phyloP scores from a whole-genome alignment of 139 green algal genomes.

The Coccomyxa sp. region DNA sequence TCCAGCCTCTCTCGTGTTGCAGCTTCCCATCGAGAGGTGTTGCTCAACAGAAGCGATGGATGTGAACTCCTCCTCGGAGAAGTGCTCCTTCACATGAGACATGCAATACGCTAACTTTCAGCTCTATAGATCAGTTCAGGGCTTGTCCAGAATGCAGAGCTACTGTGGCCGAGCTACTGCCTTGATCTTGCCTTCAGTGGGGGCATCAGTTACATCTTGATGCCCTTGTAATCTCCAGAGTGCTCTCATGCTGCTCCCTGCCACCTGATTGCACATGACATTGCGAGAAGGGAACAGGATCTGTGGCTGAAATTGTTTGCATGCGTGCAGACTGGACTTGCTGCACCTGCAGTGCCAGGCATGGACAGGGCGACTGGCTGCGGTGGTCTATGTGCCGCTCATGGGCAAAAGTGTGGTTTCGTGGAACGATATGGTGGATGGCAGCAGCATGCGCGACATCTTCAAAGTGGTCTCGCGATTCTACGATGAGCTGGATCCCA shows the following conservation, averaged over 20 bases:
- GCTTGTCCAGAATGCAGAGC: too few species aligned
- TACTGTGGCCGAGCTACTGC: too few species aligned
- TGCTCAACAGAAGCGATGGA: not conserved
- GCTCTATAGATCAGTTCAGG: too few species aligned
- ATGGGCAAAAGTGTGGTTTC: conserved; percentile 3
- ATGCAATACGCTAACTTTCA: too few species aligned
- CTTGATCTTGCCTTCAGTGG: too few species aligned
- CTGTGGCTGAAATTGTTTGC: too few species aligned
- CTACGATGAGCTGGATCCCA: not conserved
- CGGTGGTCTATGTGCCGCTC: conserved; percentile 9
- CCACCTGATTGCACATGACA: too few species aligned
- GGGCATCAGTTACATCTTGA: too few species aligned
- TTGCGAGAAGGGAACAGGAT: too few species aligned
- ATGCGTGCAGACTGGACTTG: conserved; percentile 10
- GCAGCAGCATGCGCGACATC: not conserved
- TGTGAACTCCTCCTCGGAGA: not conserved
- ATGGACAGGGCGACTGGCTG: conserved; percentile 6
- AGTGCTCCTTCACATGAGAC: not conserved
- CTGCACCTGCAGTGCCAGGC: conserved; percentile 5
- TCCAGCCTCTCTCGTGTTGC: conserved; percentile 3
- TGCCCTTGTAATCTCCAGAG: too few species aligned
- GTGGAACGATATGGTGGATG: not conserved
- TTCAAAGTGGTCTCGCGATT: not conserved
- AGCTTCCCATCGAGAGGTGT: conserved; percentile 11
- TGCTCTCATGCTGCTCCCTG: too few species aligned